Evolutionary conservation across 2,329 filamentous ascomycete genomes (phyloP).

Genomic region (Coniochaeta pulveracea): DNA sequence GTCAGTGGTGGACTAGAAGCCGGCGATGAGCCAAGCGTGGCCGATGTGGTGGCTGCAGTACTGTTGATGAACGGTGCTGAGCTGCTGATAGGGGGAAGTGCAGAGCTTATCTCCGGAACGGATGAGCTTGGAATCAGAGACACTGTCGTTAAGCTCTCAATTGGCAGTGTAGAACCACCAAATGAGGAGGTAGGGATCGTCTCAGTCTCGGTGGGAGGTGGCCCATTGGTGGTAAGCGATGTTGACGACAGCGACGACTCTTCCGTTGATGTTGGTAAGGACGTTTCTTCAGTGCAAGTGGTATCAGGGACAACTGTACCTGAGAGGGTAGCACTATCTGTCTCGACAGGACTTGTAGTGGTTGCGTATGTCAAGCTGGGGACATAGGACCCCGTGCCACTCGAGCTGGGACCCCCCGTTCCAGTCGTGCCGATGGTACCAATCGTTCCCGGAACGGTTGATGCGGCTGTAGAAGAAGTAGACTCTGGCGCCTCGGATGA

Average conservation of each 20-base stretch:
- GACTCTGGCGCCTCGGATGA: neutral
- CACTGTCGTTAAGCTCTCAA: neutral
- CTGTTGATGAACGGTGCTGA: too few relatives aligned
- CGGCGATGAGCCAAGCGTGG: too few relatives aligned
- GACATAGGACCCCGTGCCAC: neutral
- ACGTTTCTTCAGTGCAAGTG: slow-evolving; percentile 2
- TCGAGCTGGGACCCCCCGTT: neutral
- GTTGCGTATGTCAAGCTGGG: slow-evolving; percentile 2
- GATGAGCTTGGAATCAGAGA: neutral
- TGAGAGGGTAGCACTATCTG: slow-evolving; percentile 1
- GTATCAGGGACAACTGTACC: neutral
- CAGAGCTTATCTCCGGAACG: neutral
- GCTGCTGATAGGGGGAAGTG: too few relatives aligned
- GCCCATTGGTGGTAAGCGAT: neutral
- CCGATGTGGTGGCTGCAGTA: too few relatives aligned
- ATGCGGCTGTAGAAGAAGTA: neutral
- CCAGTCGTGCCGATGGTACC: neutral
- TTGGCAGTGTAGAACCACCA: neutral
- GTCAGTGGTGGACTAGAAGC: too few relatives aligned
- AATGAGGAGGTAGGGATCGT: neutral
- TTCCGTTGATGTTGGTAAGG: neutral
- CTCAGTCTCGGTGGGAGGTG: neutral
- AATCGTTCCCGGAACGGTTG: neutral
- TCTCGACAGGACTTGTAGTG: slow-evolving; percentile 1
- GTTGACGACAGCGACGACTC: too few relatives aligned